phyloP scores from a whole-genome alignment of 371 early-diverging fungal species.

The Cokeromyces recurvatus region DNA sequence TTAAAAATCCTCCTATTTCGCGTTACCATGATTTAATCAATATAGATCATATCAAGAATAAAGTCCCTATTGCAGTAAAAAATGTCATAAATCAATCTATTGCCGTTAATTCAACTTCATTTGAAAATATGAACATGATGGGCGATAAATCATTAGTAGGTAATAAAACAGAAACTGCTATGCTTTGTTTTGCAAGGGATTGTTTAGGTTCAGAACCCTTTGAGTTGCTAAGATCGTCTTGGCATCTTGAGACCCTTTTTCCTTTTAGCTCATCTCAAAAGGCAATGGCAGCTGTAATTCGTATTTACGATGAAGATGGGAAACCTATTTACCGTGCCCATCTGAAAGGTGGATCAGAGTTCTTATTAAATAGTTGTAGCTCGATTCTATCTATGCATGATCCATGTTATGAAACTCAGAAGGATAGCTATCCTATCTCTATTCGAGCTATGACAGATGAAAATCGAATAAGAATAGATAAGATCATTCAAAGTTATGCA shows the following conservation, averaged over 20 bases:
- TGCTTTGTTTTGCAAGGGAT: constrained; percentile 60
- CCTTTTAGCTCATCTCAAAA: constrained; percentile 85
- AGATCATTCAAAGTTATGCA: constrained; percentile 64
- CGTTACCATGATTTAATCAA: constrained; percentile 32
- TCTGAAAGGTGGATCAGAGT: constrained; percentile 86
- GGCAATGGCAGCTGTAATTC: constrained; percentile 79
- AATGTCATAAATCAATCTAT: constrained; percentile 60
- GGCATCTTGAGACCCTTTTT: constrained; percentile 54
- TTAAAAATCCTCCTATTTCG: constrained; percentile 32
- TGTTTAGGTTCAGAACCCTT: constrained; percentile 41
- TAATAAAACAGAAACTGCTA: constrained; percentile 85
- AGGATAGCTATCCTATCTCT: constrained; percentile 29
- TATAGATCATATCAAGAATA: constrained; percentile 20
- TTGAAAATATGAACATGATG: constrained; percentile 53
- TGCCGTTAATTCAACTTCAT: constrained; percentile 78
- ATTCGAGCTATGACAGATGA: constrained; percentile 47
- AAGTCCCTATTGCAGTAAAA: constrained; percentile 37
- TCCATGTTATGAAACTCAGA: constrained; percentile 12
- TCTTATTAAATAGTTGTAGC: constrained; percentile 48
- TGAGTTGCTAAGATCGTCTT: constrained; percentile 39
- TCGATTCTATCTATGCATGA: constrained; percentile 40
- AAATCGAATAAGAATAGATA: constrained; percentile 36
- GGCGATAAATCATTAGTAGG: constrained; percentile 57
- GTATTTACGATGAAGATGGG: constrained; percentile 21
- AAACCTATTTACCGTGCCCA: constrained; percentile 51